Base-by-base conservation (phyloP, 1,284 basidiomycete species). In the Ustilago nuda region DNA sequence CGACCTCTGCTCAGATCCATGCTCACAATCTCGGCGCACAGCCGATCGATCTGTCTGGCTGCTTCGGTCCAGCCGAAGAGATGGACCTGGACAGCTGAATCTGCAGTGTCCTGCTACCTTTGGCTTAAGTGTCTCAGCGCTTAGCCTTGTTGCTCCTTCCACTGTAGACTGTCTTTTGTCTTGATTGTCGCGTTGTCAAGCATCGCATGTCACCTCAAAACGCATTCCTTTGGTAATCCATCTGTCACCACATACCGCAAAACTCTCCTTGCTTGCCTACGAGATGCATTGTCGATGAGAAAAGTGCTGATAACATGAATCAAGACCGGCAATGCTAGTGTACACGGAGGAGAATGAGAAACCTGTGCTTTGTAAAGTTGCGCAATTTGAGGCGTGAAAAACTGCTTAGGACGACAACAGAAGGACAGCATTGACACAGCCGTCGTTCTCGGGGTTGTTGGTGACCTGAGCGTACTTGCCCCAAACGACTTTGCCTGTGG, bases 401-500 rank as follows among this genome's bases (percentile, higher is more conserved):
- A 3, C 12, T 30, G 33, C 45, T 63, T 36, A 83, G 8, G 77
- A 80, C 39, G 80, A 82, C 23, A 83, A 56, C 15, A 83, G 79
- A 15, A 83, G 78, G 36, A 83, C 82, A 17, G 76, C 82, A 41
- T 83, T 83, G 53, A 84, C 79, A 54, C 83, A 84, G 50, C 83
- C 81, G 48, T 83, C 81, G 75, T 83, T 83, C 56, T 83, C 82
- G 13, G 84, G 84, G 61, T 85, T 85, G 78, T 85, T 85, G 48
- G 84, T 98, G 82, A 98, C 91, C 86, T 99, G 96, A 1, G 95
- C 95, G 82, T 97, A 98, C 88, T 98, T 82, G n/a, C 89, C 89
- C 89, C 89, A 91, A 0, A 90, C 90, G 30, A 90, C 90, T 87
- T 99, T 99, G 78, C 97, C 97, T 61, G 96, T 95, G 2, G 97